These are phyloP conservation scores for Tetrapyrgos nigripes DNA, from an alignment of 1,284 basidiomycete genomes.

Conservation along the genomic window DNA sequence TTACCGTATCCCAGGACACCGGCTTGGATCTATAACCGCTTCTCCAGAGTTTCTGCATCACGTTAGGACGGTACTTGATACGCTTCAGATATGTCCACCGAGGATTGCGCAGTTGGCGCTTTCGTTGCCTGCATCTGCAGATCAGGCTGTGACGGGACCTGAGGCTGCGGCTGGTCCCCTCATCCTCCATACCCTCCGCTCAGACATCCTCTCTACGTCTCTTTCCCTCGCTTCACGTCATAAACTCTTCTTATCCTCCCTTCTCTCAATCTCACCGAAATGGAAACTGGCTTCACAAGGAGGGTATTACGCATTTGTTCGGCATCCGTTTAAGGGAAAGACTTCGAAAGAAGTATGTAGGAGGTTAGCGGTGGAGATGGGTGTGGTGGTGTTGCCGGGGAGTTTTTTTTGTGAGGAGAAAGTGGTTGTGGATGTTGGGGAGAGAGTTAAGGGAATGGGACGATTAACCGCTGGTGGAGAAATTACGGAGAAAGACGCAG, in stretches of 20 bases:
- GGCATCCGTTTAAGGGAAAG: slow-evolving; percentile 66
- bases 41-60: slow-evolving; percentile 61
- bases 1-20: slow-evolving; percentile 86
- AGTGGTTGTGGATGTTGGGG: slow-evolving; percentile 28
- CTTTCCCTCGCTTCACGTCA: slow-evolving; percentile 62
- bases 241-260: slow-evolving; percentile 56
- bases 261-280: slow-evolving; percentile 39
- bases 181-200: slow-evolving; percentile 57
- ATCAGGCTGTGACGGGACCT: not conserved
- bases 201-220: slow-evolving; percentile 60
- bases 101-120: slow-evolving; percentile 75
- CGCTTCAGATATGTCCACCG: slow-evolving; percentile 82
- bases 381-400: slow-evolving; percentile 74
- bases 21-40: slow-evolving; percentile 81
- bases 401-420: slow-evolving; percentile 64
- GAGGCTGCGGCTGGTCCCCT: not conserved
- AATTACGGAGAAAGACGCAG: not conserved
- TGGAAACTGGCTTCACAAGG: slow-evolving; percentile 76
- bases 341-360: slow-evolving; percentile 62
- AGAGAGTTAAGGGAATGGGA: slow-evolving; percentile 4
- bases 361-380: slow-evolving; percentile 65
- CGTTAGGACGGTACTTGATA: slow-evolving; percentile 76
- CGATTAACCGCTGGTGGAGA: not conserved
- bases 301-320: slow-evolving; percentile 73
- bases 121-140: slow-evolving; percentile 37